These are phyloP conservation scores for Botrytis medusae DNA, from an alignment of 2,329 filamentous ascomycete genomes.

Conservation along the genomic window DNA sequence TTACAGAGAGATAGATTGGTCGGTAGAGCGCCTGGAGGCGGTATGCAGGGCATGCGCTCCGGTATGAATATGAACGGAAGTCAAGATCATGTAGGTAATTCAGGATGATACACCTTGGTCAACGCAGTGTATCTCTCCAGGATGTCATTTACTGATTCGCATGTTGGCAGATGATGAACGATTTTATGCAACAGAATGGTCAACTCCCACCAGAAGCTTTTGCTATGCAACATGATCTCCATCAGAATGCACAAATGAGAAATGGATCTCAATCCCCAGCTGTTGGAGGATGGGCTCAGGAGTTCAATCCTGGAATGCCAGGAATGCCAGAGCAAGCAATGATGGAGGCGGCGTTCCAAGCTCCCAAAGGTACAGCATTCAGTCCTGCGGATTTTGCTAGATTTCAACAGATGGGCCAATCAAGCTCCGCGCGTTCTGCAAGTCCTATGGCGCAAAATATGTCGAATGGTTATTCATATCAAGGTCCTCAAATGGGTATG, in stretches of 20 bases:
- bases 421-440: conserved; percentile 53
- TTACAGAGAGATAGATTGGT: conserved; percentile 87
- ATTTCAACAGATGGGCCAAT: conserved; percentile 72
- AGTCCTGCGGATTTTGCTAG: conserved; percentile 81
- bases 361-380: conserved; percentile 61
- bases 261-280: conserved; percentile 40
- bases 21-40: conserved; percentile 67
- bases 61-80: conserved; percentile 47
- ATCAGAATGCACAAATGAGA: conserved; percentile 33
- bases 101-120: neutral
- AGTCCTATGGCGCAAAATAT: conserved; percentile 56
- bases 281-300: conserved; percentile 58
- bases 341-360: conserved; percentile 71
- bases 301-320: conserved; percentile 58
- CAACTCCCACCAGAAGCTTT: conserved; percentile 50
- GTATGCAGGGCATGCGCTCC: conserved; percentile 74
- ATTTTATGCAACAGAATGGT: conserved; percentile 79
- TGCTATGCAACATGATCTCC: conserved; percentile 39
- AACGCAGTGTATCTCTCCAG: neutral
- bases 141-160: conserved; percentile 18
- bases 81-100: conserved; percentile 65
- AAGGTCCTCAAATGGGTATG: conserved; percentile 54
- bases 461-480: conserved; percentile 49
- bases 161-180: conserved; percentile 77
- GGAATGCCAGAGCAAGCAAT: conserved; percentile 56